Evolutionary conservation across 1,139 yeast species (phyloP), one percentile per base, ranked within the genome.

Genomic region (Yamadazyma trypodendri): DNA sequence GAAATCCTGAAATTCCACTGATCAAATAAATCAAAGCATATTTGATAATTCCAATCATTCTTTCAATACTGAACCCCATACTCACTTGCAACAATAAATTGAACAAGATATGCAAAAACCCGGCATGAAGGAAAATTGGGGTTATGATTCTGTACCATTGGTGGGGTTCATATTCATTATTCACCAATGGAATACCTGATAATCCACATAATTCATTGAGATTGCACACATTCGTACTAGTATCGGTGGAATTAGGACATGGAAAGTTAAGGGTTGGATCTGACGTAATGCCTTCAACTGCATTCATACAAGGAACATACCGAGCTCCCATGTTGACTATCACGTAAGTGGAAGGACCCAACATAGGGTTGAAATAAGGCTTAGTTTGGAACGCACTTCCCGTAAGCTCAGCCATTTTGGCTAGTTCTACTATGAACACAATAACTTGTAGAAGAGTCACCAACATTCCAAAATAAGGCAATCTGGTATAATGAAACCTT

Each of bases 81-180:
- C 75, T 64, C 14, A 81, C 55, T 56, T 84, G 90, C 25, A 83
- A 60, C 30, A 81, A 48, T 50, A 84, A 54, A 53, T 84, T 84
- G 68, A 81, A 80, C 23, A 79, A 58, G 29, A 84, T 81, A 54
- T 84, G 92, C 33, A 84, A 58, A 47, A 84, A 73, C 0, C 92
- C 92, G 4, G 88, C 89, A 54, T 84, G 92, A 37, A 84, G 55
- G 50, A 84, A 84, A n/a, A 83, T 81, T 1, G 92, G 87, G 8
- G 80, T 75, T 34, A 84, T 65, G 34, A 84, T 61, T 37, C 92
- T 60, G 72, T 83, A 84, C 84, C 87, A 81, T 59, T 84, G 92
- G 45, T 72, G 55, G 0, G 88, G 84, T 24, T 59, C 45, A 43
- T 54, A 69, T 24, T 49, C 58, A 29, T 56, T 55, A 31, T 58